phyloP scores from a whole-genome alignment of 129 eudicot species.

The Scalesia atractyloides region DNA sequence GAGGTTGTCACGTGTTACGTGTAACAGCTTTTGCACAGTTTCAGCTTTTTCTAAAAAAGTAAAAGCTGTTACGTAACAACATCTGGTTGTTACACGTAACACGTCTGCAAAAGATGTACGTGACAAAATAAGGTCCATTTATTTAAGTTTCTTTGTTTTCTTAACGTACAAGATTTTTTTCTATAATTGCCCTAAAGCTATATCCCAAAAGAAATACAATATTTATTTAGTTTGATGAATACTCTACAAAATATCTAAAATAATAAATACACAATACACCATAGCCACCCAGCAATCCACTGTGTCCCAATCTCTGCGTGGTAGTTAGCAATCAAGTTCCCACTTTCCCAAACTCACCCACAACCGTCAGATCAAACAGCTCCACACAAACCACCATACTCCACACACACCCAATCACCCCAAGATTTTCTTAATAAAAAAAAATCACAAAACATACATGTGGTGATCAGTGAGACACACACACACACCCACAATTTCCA shows the following conservation, averaged over 20 bases:
- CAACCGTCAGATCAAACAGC: conserved; percentile 34
- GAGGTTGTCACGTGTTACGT: too few species aligned
- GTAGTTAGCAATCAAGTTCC: not conserved
- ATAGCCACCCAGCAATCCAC: conserved; percentile 14
- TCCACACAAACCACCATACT: not conserved
- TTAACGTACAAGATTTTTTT: too few species aligned
- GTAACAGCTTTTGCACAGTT: too few species aligned
- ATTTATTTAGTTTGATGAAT: too few species aligned
- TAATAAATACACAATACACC: not conserved
- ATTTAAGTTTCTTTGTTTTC: too few species aligned
- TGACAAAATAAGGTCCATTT: too few species aligned
- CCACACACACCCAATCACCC: not conserved
- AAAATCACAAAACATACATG: conserved; percentile 15
- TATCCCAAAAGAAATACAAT: too few species aligned
- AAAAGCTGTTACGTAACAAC: too few species aligned
- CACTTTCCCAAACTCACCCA: not conserved
- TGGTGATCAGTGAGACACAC: conserved; percentile 4
- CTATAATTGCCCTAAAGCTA: too few species aligned
- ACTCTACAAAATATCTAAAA: not conserved
- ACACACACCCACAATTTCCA: not conserved
- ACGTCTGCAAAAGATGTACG: too few species aligned
- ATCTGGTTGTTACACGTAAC: too few species aligned
- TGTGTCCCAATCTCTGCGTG: not conserved
- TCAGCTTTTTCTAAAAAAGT: too few species aligned
- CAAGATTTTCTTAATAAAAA: not conserved